Percentiles rank a stretch among this genome's conserved stretches.
phyloP scores from a whole-genome alignment of 768 basidiomycete genomes.

The Mrakia hoshinonis region DNA sequence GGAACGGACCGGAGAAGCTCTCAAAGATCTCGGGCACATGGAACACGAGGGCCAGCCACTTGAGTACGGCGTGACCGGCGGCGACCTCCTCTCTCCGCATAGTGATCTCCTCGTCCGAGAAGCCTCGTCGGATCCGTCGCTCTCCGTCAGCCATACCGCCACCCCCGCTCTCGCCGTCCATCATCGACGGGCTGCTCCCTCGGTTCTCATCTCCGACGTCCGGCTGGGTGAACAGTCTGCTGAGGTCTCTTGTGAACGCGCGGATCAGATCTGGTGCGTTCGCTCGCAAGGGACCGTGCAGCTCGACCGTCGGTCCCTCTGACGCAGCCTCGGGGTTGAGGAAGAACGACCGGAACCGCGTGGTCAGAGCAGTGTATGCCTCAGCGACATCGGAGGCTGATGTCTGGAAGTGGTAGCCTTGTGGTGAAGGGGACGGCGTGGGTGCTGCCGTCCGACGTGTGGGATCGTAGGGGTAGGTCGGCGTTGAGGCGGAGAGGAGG shows the following conservation, averaged over 20 bases:
- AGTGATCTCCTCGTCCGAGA: constrained; percentile 27
- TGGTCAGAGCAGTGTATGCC: constrained; percentile 18
- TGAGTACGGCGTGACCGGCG: constrained; percentile 19
- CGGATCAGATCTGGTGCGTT: neutral
- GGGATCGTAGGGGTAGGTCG: neutral
- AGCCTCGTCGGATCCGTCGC: constrained; percentile 11
- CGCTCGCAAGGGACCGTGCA: neutral
- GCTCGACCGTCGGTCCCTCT: neutral
- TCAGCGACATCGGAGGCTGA: constrained; percentile 21
- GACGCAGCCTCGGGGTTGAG: neutral
- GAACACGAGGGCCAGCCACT: constrained; percentile 15
- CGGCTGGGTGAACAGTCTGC: constrained; percentile 7
- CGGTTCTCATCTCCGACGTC: neutral
- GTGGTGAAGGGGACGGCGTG: neutral
- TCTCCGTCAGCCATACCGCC: neutral
- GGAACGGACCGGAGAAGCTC: constrained; percentile 21
- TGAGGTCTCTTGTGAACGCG: constrained; percentile 24
- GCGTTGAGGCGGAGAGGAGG: constrained; percentile 4
- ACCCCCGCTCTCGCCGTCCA: neutral
- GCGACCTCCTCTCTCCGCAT: constrained; percentile 22
- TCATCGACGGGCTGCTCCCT: constrained; percentile 1
- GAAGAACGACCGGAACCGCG: constrained; percentile 16
- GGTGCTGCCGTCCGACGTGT: neutral
- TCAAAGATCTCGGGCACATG: neutral
- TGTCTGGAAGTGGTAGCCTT: neutral